These are phyloP conservation scores for Aspergillus bertholletiae DNA, from an alignment of 495 filamentous ascomycete genomes.

Conservation along the genomic window DNA sequence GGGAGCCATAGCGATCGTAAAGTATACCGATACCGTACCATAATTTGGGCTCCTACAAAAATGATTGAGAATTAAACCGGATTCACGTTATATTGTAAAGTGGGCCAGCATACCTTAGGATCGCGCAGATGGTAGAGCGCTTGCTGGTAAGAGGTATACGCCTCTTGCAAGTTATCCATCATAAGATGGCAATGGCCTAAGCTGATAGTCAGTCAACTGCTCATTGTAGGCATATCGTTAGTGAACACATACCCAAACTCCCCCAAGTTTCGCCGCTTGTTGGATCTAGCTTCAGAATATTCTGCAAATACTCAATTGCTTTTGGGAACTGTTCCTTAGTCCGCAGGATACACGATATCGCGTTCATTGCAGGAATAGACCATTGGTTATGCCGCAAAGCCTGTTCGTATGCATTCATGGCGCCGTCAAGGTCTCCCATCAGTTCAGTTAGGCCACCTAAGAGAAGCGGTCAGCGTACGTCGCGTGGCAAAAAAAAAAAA, in stretches of 20 bases:
- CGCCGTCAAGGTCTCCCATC: conserved; percentile 84
- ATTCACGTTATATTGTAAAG: not conserved
- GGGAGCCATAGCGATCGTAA: conserved; percentile 94
- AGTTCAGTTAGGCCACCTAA: conserved; percentile 82
- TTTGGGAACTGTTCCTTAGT: conserved; percentile 91
- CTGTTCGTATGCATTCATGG: conserved; percentile 82
- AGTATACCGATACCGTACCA: conserved; percentile 99
- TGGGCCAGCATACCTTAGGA: conserved; percentile 66
- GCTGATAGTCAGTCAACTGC: conserved; percentile 3
- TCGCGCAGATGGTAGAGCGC: conserved; percentile 90
- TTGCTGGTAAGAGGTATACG: conserved; percentile 96
- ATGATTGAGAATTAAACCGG: conserved; percentile 3
- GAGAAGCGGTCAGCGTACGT: conserved; percentile 8
- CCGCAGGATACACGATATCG: conserved; percentile 84
- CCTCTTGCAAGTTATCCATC: conserved; percentile 98
- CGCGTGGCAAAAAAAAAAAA: not conserved
- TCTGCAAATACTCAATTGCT: conserved; percentile 88
- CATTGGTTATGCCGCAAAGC: conserved; percentile 83
- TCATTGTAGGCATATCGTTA: not conserved
- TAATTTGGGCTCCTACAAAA: conserved; percentile 82
- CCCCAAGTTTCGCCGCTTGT: conserved; percentile 96
- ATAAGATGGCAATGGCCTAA: conserved; percentile 93
- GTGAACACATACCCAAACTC: conserved; percentile 64
- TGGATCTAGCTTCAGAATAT: conserved; percentile 83
- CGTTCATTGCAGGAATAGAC: conserved; percentile 91